These are phyloP conservation scores for Leptographium radiaticola DNA, from an alignment of 2,329 filamentous ascomycete genomes.

Conservation along the genomic window DNA sequence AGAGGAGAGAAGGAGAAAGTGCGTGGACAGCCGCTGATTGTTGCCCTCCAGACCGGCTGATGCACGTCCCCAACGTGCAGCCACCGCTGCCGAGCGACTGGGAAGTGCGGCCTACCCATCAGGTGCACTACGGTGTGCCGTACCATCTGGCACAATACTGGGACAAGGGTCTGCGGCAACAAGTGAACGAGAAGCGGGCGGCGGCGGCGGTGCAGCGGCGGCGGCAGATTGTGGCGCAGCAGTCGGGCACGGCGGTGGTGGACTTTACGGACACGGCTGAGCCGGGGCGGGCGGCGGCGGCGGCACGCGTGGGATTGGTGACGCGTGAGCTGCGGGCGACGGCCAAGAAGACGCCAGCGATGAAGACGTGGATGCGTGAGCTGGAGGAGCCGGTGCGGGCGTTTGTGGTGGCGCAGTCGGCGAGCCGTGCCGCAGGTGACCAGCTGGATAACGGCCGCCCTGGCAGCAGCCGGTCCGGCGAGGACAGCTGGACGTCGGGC, in stretches of 20 bases:
- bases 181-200: constrained; percentile 32
- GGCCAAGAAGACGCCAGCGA: constrained; percentile 66
- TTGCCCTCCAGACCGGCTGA: constrained; percentile 54
- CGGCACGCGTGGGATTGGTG: constrained; percentile 41
- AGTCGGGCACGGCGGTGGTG: constrained; percentile 15
- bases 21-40: background rate
- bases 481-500: constrained; percentile 17
- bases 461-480: background rate
- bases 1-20: background rate
- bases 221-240: constrained; percentile 27
- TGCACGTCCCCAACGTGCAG: constrained; percentile 75
- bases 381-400: constrained; percentile 73
- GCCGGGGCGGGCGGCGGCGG: constrained; percentile 8
- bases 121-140: constrained; percentile 56
- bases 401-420: constrained; percentile 48
- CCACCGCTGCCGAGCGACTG: constrained; percentile 75
- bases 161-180: constrained; percentile 47
- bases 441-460: constrained; percentile 26
- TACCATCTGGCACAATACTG: constrained; percentile 83
- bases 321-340: constrained; percentile 69
- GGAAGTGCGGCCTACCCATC: constrained; percentile 70
- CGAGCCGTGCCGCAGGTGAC: constrained; percentile 12
- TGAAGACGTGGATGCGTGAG: constrained; percentile 67
- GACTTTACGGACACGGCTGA: background rate
- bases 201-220: constrained; percentile 28